phyloP scores from a whole-genome alignment of 257 asterid genomes.

The Primulina huaijiensis region DNA sequence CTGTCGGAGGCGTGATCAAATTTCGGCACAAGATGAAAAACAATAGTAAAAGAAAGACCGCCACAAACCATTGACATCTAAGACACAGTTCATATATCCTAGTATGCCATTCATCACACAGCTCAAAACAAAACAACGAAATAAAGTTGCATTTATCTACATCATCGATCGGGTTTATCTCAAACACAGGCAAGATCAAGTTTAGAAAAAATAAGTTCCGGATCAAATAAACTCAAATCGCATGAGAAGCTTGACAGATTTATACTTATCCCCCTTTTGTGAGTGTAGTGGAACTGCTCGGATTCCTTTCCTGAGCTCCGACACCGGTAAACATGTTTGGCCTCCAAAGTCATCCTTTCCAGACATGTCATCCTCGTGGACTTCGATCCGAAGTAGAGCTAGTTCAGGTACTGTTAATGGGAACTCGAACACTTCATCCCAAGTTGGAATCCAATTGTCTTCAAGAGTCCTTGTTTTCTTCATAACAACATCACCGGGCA shows the following conservation, averaged over 20 bases:
- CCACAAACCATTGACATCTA: too few species aligned
- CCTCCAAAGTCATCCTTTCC: conserved; percentile 90
- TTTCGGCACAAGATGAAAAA: too few species aligned
- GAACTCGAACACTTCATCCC: conserved; percentile 78
- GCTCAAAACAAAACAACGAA: neutral
- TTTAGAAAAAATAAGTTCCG: neutral
- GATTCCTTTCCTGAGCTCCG: conserved; percentile 73
- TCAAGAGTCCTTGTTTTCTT: conserved; percentile 63
- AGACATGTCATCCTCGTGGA: conserved; percentile 76
- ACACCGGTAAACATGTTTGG: conserved; percentile 69
- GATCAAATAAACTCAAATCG: conserved; percentile 58
- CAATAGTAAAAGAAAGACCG: too few species aligned
- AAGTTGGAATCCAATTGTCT: conserved; percentile 79
- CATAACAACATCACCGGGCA: conserved; percentile 62
- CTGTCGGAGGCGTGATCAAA: too few species aligned
- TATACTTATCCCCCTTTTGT: conserved; percentile 57
- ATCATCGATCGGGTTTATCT: neutral
- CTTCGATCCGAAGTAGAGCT: conserved; percentile 78
- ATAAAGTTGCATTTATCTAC: neutral
- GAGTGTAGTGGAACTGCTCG: conserved; percentile 68
- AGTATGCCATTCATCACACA: neutral
- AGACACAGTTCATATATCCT: too few species aligned
- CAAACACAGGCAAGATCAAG: conserved; percentile 7
- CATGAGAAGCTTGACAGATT: conserved; percentile 70
- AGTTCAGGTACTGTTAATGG: conserved; percentile 73